Percentiles rank a stretch among this genome's conserved stretches.
Conservation (phyloP, 441 rosid genomes). For the Populus hybrid region DNA sequence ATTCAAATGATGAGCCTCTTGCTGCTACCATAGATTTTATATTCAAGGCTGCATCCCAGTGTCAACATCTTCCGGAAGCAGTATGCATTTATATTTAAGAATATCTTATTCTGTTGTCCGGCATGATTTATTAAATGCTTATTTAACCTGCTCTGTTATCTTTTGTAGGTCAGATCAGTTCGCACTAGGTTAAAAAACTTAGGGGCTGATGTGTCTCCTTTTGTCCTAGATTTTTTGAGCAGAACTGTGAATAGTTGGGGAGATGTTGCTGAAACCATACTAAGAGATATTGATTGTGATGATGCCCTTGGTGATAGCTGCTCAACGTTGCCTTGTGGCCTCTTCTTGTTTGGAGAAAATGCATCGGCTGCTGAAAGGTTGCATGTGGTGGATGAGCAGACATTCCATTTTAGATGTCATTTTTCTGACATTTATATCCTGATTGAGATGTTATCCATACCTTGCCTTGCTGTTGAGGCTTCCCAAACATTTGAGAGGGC, state of each 20-base stretch:
- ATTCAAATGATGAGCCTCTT: conserved; percentile 79
- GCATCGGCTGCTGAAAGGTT: conserved; percentile 53
- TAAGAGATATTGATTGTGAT: conserved; percentile 79
- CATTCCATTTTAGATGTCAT: conserved; percentile 40
- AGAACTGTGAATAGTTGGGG: conserved; percentile 90
- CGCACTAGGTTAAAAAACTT: conserved; percentile 79
- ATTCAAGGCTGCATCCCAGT: conserved; percentile 86
- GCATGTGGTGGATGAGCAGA: conserved; percentile 53
- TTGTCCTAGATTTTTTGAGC: conserved; percentile 82
- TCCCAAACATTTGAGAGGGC: conserved; percentile 94
- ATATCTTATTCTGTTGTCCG: conserved; percentile 4
- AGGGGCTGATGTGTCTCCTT: conserved; percentile 79
- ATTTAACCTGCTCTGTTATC: conserved; percentile 18
- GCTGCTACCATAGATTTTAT: conserved; percentile 80
- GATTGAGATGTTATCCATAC: conserved; percentile 89
- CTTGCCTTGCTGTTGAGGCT: conserved; percentile 86
- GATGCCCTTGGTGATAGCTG: conserved; percentile 57
- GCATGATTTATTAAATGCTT: conserved; percentile 9
- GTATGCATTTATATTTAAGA: conserved; percentile 42
- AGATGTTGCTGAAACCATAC: conserved; percentile 81
- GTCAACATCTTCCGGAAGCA: conserved; percentile 93
- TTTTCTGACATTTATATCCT: conserved; percentile 90
- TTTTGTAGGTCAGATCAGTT: conserved; percentile 76
- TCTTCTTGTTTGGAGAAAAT: conserved; percentile 71
- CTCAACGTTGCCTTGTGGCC: conserved; percentile 43